A percentile compares a stretch with the other conserved stretches of the same genome.
Evolutionary conservation across 2,329 filamentous ascomycete species (phyloP).

Genomic region (Lachnellula hyalina): DNA sequence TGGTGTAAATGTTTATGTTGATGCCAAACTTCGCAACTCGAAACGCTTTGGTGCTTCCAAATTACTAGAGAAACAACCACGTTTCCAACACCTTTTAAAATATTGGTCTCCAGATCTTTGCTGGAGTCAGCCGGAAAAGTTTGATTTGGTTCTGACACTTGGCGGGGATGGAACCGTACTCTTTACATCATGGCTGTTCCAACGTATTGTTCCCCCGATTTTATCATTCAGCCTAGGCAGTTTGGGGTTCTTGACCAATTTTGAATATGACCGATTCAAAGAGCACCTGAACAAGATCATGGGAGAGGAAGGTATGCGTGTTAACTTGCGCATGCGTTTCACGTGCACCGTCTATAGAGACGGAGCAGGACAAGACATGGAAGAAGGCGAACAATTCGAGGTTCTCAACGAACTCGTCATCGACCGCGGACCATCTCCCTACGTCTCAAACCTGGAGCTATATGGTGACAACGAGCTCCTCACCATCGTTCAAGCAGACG

Average conservation of each 20-base stretch:
- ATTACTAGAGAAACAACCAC: constrained; percentile 66
- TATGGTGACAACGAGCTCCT: constrained; percentile 93
- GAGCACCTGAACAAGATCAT: constrained; percentile 82
- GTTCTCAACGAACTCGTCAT: constrained; percentile 98
- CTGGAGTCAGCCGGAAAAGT: constrained; percentile 89
- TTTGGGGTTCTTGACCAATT: constrained; percentile 83
- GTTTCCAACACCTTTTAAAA: constrained; percentile 77
- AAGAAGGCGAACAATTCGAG: constrained; percentile 94
- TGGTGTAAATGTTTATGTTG: constrained; percentile 98
- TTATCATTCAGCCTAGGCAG: constrained; percentile 80
- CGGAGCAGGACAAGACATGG: constrained; percentile 57
- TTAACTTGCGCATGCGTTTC: constrained; percentile 97
- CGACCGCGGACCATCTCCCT: constrained; percentile 91
- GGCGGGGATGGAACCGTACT: constrained; percentile 84
- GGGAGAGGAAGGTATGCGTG: constrained; percentile 92
- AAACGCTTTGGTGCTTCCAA: constrained; percentile 78
- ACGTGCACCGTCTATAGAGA: constrained; percentile 93
- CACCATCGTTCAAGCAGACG: constrained; percentile 93
- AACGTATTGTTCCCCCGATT: constrained; percentile 79
- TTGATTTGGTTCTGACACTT: constrained; percentile 86
- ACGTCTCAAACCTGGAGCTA: constrained; percentile 93
- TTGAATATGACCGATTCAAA: constrained; percentile 84
- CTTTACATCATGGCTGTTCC: constrained; percentile 89
- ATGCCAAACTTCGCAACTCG: constrained; percentile 83
- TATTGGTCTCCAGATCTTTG: constrained; percentile 98